A percentile compares a stretch with the other conserved stretches of the same genome.
Evolutionary conservation across 2,329 filamentous ascomycete species (phyloP).

Genomic region (Sphaerostilbella broomeana): DNA sequence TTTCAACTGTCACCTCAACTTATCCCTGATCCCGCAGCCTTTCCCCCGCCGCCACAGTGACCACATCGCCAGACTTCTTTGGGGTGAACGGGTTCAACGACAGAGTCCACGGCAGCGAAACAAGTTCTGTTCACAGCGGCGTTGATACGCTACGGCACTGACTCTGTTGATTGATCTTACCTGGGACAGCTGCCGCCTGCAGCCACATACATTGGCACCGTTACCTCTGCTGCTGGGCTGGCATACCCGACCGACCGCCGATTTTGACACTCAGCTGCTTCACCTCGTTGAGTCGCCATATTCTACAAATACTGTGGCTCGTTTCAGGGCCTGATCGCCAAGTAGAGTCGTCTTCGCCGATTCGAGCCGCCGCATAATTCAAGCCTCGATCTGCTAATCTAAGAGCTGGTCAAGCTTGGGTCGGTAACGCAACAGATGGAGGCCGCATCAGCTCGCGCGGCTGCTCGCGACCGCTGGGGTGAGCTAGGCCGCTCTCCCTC

Average conservation of each 20-base stretch:
- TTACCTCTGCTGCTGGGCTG: background rate
- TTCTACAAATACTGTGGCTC: too few relatives aligned
- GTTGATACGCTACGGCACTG: too few relatives aligned
- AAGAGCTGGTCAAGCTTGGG: too few relatives aligned
- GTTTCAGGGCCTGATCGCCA: too few relatives aligned
- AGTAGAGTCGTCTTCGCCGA: too few relatives aligned
- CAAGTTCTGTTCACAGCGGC: constrained; percentile 3
- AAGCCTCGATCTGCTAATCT: background rate
- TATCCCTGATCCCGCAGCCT: background rate
- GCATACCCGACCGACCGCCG: background rate
- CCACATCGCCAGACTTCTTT: constrained; percentile 10
- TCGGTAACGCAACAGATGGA: constrained; percentile 64
- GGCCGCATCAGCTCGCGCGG: constrained; percentile 91
- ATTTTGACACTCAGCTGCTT: too few relatives aligned
- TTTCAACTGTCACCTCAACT: background rate
- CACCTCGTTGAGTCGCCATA: too few relatives aligned
- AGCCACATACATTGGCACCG: constrained; percentile 4
- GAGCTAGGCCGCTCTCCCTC: constrained; percentile 73
- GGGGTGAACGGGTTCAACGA: constrained; percentile 11
- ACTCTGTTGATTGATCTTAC: too few relatives aligned
- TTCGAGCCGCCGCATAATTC: background rate
- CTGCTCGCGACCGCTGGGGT: constrained; percentile 88
- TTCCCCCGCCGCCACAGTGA: constrained; percentile 6
- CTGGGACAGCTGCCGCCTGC: background rate
- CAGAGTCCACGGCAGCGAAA: constrained; percentile 1